Evolutionary conservation across 768 basidiomycete species (phyloP), one percentile per base, ranked within the genome.

Genomic region (Lentinula sp.): DNA sequence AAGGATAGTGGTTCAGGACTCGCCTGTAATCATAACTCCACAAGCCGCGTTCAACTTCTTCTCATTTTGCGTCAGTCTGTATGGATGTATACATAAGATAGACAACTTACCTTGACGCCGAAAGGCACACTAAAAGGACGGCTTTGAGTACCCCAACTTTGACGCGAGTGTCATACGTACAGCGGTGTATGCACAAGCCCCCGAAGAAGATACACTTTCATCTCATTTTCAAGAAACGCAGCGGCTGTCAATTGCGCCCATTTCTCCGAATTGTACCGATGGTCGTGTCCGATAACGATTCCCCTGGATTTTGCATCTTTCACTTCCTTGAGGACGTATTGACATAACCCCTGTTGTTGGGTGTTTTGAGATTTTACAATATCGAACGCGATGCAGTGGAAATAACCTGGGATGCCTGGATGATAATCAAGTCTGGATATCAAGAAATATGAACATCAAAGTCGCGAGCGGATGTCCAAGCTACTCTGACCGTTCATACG

Each of bases 11-110:
- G 57, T 18, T 37, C 23, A 13, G 16, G 10, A 16, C 74, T 45
- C 52, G 86, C 89, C 91, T 64, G 93, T 95, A 54, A 95, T 89
- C 93, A 95, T 95, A 2, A 95, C 84, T 18, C 93, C 93, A 62
- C 88, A 88, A 1, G 88, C 86, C 3, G 93, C 91, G 10, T 75
- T 75, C 50, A 91, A 68, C 55, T 71, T 75, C 65, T 84, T 85
- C 13, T 48, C 46, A 23, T 48, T 18, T 11, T 48, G 9, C 21
- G 46, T 48, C 46, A 48, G 46, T 48, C 11, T 7, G 8, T 5
- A 18, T 11, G 46, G 9, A 48, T 21, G 9, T 18, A 45, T 21
- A 11, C 4, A 48, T n/a, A 11, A 18, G 46, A 23, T 9, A 45
- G 43, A 7, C 5, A 9, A 48, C 3, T 23, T 48, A 23, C 46